Evolutionary conservation across 1,139 yeast genomes (phyloP).

Genomic region (Protomyces lactucae-debilis): DNA sequence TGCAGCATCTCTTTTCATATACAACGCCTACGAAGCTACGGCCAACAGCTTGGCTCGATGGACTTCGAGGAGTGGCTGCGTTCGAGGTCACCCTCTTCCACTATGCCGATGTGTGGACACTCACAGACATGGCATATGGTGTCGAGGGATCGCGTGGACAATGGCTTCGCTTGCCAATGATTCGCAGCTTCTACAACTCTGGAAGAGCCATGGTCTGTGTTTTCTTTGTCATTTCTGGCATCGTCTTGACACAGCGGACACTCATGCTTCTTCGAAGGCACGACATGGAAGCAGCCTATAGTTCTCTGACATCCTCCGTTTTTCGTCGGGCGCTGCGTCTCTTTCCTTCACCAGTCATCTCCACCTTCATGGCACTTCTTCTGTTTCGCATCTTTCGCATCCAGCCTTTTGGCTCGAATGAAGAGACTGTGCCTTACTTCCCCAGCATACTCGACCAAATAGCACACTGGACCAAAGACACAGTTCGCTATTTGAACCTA

Average conservation of each 20-base stretch:
- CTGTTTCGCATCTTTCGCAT: conserved; percentile 13
- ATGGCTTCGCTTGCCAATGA: conserved; percentile 8
- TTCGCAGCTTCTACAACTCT: conserved; percentile 8
- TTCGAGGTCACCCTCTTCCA: conserved; percentile 14
- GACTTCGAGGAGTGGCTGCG: conserved; percentile 17
- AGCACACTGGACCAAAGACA: conserved; percentile 8
- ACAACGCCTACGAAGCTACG: not conserved
- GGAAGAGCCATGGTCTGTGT: conserved; percentile 21
- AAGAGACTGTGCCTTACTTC: not conserved
- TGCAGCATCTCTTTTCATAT: not conserved
- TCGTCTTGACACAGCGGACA: conserved; percentile 9
- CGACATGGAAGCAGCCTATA: conserved; percentile 1
- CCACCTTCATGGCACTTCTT: not conserved
- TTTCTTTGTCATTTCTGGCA: conserved; percentile 23
- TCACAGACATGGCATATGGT: conserved; percentile 1
- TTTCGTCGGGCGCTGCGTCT: conserved; percentile 15
- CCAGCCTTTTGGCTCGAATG: conserved; percentile 2
- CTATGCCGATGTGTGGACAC: conserved; percentile 14
- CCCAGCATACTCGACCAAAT: not conserved
- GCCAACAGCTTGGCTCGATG: conserved; percentile 19
- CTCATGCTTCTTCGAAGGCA: not conserved
- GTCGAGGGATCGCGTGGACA: conserved; percentile 3
- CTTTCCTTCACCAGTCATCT: conserved; percentile 9
- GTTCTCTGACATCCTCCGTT: conserved; percentile 12
- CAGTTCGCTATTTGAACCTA: conserved; percentile 5